Conservation (phyloP, 148 eudicot species). For the Cornus controversa region DNA sequence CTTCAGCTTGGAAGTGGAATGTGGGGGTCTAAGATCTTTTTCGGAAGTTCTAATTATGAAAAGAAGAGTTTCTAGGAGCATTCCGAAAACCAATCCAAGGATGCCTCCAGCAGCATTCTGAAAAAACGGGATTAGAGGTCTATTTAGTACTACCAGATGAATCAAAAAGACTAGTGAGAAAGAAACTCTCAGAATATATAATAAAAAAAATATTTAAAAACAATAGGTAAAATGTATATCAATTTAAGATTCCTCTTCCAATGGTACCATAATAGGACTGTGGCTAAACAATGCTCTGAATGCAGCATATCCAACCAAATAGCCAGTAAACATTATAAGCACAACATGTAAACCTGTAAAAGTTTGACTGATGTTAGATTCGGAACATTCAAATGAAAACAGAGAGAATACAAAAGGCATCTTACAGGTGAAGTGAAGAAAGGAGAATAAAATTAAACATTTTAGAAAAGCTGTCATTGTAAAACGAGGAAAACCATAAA, state of each 20-base stretch:
- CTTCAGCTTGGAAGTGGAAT: slow-evolving; percentile 42
- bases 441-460: background rate
- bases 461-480: background rate
- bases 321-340: slow-evolving; percentile 83
- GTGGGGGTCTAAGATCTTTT: slow-evolving; percentile 30
- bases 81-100: slow-evolving; percentile 68
- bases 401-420: background rate
- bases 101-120: slow-evolving; percentile 97
- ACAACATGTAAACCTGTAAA: slow-evolving; percentile 81
- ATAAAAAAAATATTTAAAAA: background rate
- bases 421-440: background rate
- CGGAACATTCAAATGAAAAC: background rate
- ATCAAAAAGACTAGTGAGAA: background rate
- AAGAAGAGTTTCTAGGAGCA: slow-evolving; percentile 90
- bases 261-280: slow-evolving; percentile 76
- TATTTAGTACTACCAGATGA: background rate
- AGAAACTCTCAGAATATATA: background rate
- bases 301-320: slow-evolving; percentile 78
- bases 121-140: slow-evolving; percentile 12
- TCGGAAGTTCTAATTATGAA: slow-evolving; percentile 71
- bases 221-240: background rate
- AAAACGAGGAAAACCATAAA: background rate
- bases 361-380: background rate
- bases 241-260: background rate
- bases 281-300: slow-evolving; percentile 87